Evolutionary conservation across 805 yeast genomes (phyloP), one percentile per base, ranked within the genome.

Genomic region (Candida fluviatilis): DNA sequence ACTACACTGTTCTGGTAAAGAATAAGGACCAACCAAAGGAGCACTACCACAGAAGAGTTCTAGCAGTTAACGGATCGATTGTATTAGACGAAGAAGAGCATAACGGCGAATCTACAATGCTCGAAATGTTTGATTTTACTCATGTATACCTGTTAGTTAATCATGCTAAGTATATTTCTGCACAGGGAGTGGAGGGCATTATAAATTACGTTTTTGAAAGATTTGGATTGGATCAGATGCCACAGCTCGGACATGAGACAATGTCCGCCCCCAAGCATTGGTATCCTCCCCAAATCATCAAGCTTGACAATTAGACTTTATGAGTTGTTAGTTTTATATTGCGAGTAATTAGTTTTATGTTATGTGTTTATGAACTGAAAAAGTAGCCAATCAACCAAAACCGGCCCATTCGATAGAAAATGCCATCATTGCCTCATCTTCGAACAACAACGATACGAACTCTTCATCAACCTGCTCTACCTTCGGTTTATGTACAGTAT

Each of bases 401-500:
- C 96, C 97, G 0, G 98, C 89, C 99, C 99, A 91, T 61, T 91
- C 96, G 2, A 91, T 66, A 4, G 95, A 83, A 53, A 78, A 91
- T 13, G 75, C 73, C 34, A 61, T 64, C 12, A 64, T 62, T 34
- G 49, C 50, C 8, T 60, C 55, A 53, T 50, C 31, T 30, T 37
- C 40, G 24, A 35, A 36, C 12, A 44, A 31, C 4, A 29, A 31
- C 19, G 27, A 14, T 4, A 25, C 30, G 35, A 27, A 17, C 2
- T 29, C 31, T 18, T 31, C 35, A 17, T 34, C 39, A 14, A 13
- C 21, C 25, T 25, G 15, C 4, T 13, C 12, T 12, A 16, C 14
- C 36, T 18, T 26, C 7, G n/a, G n/a, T 8, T 38, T 36, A 14
- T 41, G 46, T 1, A 43, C 48, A 27, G 56, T 60, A 18, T 74